Conservation (phyloP, 2,329 filamentous ascomycete genomes). For the Ophiostoma australiae region DNA sequence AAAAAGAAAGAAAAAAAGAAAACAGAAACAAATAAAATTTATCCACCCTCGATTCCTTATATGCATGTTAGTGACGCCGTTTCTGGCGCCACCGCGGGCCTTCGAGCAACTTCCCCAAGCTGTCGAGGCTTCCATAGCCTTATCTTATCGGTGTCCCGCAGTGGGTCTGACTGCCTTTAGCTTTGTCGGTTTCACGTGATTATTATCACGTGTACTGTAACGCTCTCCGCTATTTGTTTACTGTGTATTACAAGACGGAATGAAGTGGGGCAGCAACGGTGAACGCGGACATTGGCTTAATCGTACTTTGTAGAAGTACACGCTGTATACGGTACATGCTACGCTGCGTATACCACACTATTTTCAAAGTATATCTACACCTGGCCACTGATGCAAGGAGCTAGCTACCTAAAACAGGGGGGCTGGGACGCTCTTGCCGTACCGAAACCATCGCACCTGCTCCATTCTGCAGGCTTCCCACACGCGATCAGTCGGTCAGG, state of each 20-base stretch:
- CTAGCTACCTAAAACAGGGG: neutral
- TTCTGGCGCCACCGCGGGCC: slow-evolving; percentile 8
- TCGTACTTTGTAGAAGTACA: neutral
- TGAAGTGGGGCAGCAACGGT: slow-evolving; percentile 6
- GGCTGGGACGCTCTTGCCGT: slow-evolving; percentile 1
- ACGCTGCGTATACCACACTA: neutral
- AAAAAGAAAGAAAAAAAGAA: neutral
- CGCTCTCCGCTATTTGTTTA: neutral
- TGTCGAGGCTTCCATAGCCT: slow-evolving; percentile 2
- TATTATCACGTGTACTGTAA: neutral
- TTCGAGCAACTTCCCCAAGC: slow-evolving; percentile 15
- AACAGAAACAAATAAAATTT: neutral
- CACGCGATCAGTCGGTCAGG: slow-evolving; percentile 14
- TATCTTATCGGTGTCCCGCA: slow-evolving; percentile 15
- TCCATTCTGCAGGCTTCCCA: neutral
- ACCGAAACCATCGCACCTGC: neutral
- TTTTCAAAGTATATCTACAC: neutral
- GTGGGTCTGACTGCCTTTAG: neutral
- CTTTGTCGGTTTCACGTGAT: neutral
- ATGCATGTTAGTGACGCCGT: neutral
- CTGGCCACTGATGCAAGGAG: neutral
- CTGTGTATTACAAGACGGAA: slow-evolving; percentile 1
- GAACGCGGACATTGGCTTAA: neutral
- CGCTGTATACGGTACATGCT: neutral
- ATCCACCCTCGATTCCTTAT: neutral